A percentile compares a stretch with the other conserved stretches of the same genome.
phyloP scores from a whole-genome alignment of 768 basidiomycete species.

The Auricularia auricula-judae region DNA sequence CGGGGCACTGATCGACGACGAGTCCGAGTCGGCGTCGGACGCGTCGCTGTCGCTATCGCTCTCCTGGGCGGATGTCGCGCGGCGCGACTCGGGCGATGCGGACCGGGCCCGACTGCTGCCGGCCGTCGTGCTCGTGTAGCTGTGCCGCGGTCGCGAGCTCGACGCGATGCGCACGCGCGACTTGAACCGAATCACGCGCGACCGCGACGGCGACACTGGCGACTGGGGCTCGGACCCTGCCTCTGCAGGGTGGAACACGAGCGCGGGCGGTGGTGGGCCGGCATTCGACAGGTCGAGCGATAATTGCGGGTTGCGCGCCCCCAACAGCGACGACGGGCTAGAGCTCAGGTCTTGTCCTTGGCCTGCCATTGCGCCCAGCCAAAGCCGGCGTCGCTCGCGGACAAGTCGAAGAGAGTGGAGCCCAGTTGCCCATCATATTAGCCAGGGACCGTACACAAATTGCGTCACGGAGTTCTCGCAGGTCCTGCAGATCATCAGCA shows the following conservation, averaged over 20 bases:
- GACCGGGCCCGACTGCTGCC: constrained; percentile 7
- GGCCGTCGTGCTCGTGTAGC: constrained; percentile 15
- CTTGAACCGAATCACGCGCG: constrained; percentile 44
- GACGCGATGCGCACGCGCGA: constrained; percentile 71
- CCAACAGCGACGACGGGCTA: no score
- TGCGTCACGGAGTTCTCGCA: no score
- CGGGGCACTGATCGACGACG: constrained; percentile 76
- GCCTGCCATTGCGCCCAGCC: no score
- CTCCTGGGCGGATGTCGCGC: constrained; percentile 22
- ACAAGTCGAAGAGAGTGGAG: no score
- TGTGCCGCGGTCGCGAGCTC: constrained; percentile 15
- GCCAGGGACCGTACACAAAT: no score
- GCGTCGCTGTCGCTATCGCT: constrained; percentile 5
- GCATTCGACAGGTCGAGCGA: neutral
- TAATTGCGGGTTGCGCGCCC: neutral
- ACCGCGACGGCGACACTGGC: constrained; percentile 3
- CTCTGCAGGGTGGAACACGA: neutral
- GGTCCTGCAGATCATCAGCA: no score
- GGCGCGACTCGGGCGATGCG: constrained; percentile 1
- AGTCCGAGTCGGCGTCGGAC: constrained; percentile 43
- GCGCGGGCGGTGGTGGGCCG: neutral
- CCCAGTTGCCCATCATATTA: no score
- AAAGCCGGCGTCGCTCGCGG: no score
- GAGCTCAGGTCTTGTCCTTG: no score
- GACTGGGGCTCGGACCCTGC: neutral